phyloP scores from a whole-genome alignment of 495 filamentous ascomycete genomes.

The Talaromyces proteolyticus region DNA sequence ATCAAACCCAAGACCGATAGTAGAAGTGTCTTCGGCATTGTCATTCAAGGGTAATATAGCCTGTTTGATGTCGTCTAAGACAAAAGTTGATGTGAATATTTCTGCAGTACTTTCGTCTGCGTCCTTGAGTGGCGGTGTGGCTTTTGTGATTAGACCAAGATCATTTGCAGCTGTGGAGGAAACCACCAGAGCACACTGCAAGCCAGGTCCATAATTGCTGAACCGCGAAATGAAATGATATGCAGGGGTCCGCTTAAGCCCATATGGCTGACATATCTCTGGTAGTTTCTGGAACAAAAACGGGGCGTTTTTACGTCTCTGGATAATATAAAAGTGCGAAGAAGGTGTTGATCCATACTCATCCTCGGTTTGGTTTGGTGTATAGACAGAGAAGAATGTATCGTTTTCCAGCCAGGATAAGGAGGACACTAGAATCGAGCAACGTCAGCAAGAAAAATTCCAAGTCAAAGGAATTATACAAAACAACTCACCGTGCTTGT shows the following conservation, averaged over 20 bases:
- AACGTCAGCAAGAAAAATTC: slow-evolving; percentile 11
- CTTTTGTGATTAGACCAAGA: slow-evolving; percentile 70
- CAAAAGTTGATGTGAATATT: slow-evolving; percentile 65
- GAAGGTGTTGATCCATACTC: slow-evolving; percentile 42
- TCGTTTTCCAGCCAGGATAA: slow-evolving; percentile 86
- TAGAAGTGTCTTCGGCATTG: slow-evolving; percentile 62
- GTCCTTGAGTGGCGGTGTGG: slow-evolving; percentile 54
- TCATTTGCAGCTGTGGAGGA: slow-evolving; percentile 73
- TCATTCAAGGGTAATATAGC: slow-evolving; percentile 75
- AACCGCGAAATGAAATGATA: slow-evolving; percentile 73
- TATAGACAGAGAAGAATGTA: slow-evolving; percentile 75
- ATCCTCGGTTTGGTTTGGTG: slow-evolving; percentile 51
- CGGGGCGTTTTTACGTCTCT: slow-evolving; percentile 46
- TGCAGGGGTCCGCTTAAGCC: slow-evolving; percentile 56
- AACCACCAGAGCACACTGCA: slow-evolving; percentile 75
- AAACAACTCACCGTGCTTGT: slow-evolving; percentile 59
- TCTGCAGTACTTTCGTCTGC: slow-evolving; percentile 52
- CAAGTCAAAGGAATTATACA: background rate
- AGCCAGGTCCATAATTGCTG: slow-evolving; percentile 67
- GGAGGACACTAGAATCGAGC: slow-evolving; percentile 59
- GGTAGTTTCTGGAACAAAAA: slow-evolving; percentile 68
- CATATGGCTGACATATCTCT: slow-evolving; percentile 66
- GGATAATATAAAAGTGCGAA: slow-evolving; percentile 71
- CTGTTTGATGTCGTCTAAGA: slow-evolving; percentile 70
- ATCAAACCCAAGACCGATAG: slow-evolving; percentile 77